These are phyloP conservation scores for Spathaspora boniae DNA, from an alignment of 805 yeast species.

Conservation along the genomic window DNA sequence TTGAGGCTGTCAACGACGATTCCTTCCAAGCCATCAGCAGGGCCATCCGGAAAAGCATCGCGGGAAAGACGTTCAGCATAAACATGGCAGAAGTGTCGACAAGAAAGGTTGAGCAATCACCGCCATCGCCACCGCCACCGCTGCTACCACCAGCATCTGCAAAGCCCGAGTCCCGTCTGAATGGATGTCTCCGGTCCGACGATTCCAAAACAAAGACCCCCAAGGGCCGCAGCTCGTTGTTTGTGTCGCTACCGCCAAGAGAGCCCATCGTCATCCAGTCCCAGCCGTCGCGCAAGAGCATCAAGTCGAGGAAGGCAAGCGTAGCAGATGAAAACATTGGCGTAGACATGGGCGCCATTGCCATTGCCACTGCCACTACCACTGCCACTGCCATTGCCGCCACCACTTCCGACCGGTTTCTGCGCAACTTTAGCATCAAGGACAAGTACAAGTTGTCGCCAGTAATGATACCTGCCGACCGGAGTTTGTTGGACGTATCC, in stretches of 20 bases:
- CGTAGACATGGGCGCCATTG: too few species aligned
- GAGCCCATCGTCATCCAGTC: conserved; percentile 31
- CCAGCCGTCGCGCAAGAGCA: conserved; percentile 5
- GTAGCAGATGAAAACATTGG: too few species aligned
- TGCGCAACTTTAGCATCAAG: not conserved
- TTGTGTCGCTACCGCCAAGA: conserved; percentile 35
- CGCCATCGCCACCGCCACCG: conserved; percentile 1
- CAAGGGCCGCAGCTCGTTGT: conserved; percentile 28
- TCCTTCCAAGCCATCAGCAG: conserved; percentile 48
- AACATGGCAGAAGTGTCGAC: not conserved
- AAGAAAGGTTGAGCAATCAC: not conserved
- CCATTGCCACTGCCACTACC: too few species aligned
- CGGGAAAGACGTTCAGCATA: conserved; percentile 21
- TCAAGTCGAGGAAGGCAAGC: conserved; percentile 2
- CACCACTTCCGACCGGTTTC: not conserved
- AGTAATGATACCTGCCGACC: conserved; percentile 7
- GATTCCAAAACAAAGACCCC: conserved; percentile 21
- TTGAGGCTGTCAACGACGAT: too few species aligned
- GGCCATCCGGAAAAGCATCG: conserved; percentile 44
- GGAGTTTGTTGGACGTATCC: conserved; percentile 1
- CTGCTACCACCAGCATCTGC: not conserved
- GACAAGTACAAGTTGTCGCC: conserved; percentile 11
- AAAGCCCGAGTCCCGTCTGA: not conserved
- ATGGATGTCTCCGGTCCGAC: not conserved
- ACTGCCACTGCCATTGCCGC: too few species aligned